These are phyloP conservation scores for Xylaria palmicola DNA, from an alignment of 495 filamentous ascomycete species.

Conservation along the genomic window DNA sequence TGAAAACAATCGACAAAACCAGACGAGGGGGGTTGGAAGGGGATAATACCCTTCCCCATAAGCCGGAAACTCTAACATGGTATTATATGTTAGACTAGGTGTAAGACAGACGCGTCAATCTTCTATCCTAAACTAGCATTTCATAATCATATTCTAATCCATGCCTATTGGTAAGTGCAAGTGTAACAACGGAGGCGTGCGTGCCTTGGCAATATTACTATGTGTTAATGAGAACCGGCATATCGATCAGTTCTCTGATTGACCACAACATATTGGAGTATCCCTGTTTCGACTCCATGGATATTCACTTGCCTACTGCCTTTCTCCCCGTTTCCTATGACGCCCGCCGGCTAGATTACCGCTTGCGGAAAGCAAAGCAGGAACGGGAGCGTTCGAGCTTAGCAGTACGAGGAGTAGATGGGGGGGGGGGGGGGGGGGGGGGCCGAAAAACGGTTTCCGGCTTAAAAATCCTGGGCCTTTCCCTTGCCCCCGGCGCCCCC, in stretches of 20 bases:
- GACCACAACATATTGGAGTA: slow-evolving; percentile 21
- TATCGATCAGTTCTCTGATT: slow-evolving; percentile 25
- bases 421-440: too few relatives aligned
- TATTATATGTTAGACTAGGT: not conserved
- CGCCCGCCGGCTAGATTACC: too few relatives aligned
- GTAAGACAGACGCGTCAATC: not conserved
- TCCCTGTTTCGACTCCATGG: slow-evolving; percentile 26
- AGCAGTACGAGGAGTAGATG: too few relatives aligned
- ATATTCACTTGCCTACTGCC: slow-evolving; percentile 25
- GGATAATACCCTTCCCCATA: not conserved
- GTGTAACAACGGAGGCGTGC: slow-evolving; percentile 14
- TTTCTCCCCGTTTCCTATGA: too few relatives aligned
- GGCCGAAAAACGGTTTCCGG: too few relatives aligned
- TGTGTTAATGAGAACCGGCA: slow-evolving; percentile 21
- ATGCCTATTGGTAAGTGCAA: not conserved
- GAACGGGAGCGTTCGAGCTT: too few relatives aligned
- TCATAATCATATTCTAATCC: not conserved
- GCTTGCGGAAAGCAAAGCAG: too few relatives aligned
- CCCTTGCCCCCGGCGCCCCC: too few relatives aligned
- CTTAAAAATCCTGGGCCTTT: too few relatives aligned
- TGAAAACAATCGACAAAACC: not conserved
- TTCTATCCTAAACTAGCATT: not conserved
- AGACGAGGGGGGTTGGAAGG: not conserved
- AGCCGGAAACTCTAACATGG: not conserved
- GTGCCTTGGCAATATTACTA: slow-evolving; percentile 14